These are phyloP conservation scores for Geranium incanum DNA, from an alignment of 441 rosid genomes.

Conservation along the genomic window DNA sequence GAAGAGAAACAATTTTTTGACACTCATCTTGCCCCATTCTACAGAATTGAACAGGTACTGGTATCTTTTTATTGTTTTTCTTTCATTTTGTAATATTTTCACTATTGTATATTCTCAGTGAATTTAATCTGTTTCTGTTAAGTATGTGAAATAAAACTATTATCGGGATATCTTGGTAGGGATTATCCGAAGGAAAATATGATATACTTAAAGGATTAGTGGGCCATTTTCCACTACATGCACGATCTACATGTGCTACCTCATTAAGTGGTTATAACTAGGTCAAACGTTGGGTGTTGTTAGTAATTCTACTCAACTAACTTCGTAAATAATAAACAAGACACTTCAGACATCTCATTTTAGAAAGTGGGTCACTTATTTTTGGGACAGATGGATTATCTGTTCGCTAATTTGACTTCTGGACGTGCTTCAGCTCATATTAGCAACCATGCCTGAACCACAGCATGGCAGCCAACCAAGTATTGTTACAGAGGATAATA, in stretches of 20 bases:
- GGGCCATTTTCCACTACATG: too few species aligned
- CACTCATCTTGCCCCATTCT: conserved; percentile 68
- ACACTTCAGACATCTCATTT: too few species aligned
- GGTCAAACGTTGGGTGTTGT: too few species aligned
- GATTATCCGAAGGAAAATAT: neutral
- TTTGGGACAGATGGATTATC: neutral
- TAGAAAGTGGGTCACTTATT: too few species aligned
- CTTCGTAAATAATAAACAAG: too few species aligned
- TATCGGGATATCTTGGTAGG: neutral
- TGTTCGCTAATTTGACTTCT: conserved; percentile 15
- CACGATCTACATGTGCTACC: too few species aligned
- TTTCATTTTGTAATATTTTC: conserved; percentile 12
- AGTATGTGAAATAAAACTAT: neutral
- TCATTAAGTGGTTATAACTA: too few species aligned
- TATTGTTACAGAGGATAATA: conserved; percentile 57
- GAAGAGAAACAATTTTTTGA: conserved; percentile 68
- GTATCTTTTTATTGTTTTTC: conserved; percentile 17
- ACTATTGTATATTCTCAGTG: neutral
- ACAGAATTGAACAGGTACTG: conserved; percentile 69
- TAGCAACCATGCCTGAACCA: conserved; percentile 50
- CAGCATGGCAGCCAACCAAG: conserved; percentile 43
- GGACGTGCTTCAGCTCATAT: conserved; percentile 44
- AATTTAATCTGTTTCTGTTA: neutral
- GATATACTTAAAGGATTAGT: too few species aligned
- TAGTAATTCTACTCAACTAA: too few species aligned